Evolutionary conservation across 2,329 filamentous ascomycete genomes (phyloP).

Genomic region (Acrocalymma vagum): DNA sequence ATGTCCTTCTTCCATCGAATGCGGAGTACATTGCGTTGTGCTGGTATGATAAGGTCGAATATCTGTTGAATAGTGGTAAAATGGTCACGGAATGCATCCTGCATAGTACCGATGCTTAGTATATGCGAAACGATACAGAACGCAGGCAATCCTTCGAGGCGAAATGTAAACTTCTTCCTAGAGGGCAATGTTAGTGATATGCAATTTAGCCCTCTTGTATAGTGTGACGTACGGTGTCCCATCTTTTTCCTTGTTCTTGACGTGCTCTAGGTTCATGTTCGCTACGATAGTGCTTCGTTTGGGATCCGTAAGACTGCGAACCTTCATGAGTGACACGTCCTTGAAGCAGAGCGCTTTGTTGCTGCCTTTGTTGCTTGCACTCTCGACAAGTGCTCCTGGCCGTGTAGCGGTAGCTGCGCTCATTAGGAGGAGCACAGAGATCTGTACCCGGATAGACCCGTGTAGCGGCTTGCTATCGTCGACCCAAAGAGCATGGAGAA

Average conservation of each 20-base stretch:
- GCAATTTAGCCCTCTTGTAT: background rate
- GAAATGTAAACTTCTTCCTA: constrained; percentile 15
- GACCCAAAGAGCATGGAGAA: constrained; percentile 16
- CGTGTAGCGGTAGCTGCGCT: constrained; percentile 15
- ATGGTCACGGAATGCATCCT: constrained; percentile 9
- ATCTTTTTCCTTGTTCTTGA: constrained; percentile 12
- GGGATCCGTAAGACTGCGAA: constrained; percentile 6
- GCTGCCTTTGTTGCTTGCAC: constrained; percentile 14
- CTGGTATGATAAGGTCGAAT: constrained; percentile 12
- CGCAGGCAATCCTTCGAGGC: constrained; percentile 7
- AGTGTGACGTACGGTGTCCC: constrained; percentile 7
- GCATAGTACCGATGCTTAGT: constrained; percentile 5
- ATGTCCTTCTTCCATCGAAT: constrained; percentile 11
- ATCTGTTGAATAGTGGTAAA: constrained; percentile 13
- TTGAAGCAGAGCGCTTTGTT: constrained; percentile 16
- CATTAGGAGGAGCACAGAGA: constrained; percentile 17
- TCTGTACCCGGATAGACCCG: constrained; percentile 12
- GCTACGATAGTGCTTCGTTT: constrained; percentile 6
- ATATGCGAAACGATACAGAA: constrained; percentile 11
- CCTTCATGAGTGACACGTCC: constrained; percentile 11
- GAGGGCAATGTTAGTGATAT: constrained; percentile 4
- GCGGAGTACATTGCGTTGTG: constrained; percentile 6
- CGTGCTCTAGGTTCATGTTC: constrained; percentile 10
- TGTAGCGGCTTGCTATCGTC: constrained; percentile 13
- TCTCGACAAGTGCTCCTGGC: constrained; percentile 15